Evolutionary conservation across 768 basidiomycete species (phyloP).

Genomic region (Melanogaster broomeanus): DNA sequence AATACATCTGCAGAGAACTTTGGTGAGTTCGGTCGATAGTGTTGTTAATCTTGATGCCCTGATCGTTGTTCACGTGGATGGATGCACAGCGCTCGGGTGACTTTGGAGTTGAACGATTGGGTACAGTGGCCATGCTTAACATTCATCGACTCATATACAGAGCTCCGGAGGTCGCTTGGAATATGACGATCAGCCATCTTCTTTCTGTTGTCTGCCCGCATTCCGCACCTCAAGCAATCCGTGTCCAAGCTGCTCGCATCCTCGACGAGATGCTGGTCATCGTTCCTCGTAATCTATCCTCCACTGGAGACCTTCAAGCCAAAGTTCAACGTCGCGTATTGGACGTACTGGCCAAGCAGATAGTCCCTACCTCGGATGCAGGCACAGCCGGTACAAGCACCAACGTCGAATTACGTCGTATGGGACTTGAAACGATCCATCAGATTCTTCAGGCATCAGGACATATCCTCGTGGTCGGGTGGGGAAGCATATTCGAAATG

Average conservation of each 20-base stretch:
- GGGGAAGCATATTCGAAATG: conserved; percentile 93
- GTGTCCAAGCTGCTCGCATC: conserved; percentile 85
- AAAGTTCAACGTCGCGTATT: conserved; percentile 81
- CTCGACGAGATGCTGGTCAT: conserved; percentile 81
- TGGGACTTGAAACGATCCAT: conserved; percentile 89
- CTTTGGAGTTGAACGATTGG: conserved; percentile 89
- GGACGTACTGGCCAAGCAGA: conserved; percentile 81
- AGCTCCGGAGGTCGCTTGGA: conserved; percentile 85
- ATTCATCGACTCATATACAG: conserved; percentile 85
- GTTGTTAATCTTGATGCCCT: background rate
- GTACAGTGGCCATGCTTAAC: conserved; percentile 78
- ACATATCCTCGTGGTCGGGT: conserved; percentile 89
- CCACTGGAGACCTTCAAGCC: conserved; percentile 60
- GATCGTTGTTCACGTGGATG: background rate
- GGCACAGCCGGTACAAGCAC: conserved; percentile 46
- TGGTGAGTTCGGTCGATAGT: conserved; percentile 50
- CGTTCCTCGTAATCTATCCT: conserved; percentile 71
- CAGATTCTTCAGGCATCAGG: conserved; percentile 90
- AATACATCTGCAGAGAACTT: conserved; percentile 77
- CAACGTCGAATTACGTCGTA: conserved; percentile 76
- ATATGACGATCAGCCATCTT: conserved; percentile 76
- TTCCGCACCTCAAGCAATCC: conserved; percentile 72
- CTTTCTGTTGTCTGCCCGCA: conserved; percentile 72
- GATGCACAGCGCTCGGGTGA: conserved; percentile 83
- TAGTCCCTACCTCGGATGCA: conserved; percentile 46